Evolutionary conservation across 345 rosid species (phyloP), one percentile per base, ranked within the genome.

Genomic region (Xanthoceras sorbifolium): DNA sequence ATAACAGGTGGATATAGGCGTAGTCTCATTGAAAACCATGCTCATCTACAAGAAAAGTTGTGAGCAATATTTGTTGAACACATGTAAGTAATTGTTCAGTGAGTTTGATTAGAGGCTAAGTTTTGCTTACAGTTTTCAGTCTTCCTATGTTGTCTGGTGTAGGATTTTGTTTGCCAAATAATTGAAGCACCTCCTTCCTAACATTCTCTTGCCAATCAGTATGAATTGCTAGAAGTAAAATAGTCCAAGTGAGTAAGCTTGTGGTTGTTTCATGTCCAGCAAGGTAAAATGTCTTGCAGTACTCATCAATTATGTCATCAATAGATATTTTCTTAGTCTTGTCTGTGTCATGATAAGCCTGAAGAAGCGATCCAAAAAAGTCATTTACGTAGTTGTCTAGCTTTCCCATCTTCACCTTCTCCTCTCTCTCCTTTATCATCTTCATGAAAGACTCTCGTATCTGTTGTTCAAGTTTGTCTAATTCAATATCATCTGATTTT

Each of bases 141-240:
- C 78, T 87, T n/a, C 82, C 57, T 7, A 83, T 46, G 76, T 76
- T 72, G 26, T 80, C 61, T 10, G 70, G 42, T 23, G 36, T 34
- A 17, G 67, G 75, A 67, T 67, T 32, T 71, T 62, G 60, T 6
- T 74, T 54, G 60, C 84, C 86, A 44, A 82, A 86, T 3, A 69
- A 29, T 29, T 82, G 74, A 20, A 79, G 55, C 26, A 81, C 84
- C 67, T 87, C 88, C 34, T 61, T 79, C 75, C 88, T 84, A 22
- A 78, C 85, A 74, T 79, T 74, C 23, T 86, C 86, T 78, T 88
- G 91, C 86, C 87, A 86, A 17, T 88, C 86, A 10, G 68, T 42
- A 69, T 86, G 79, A n/a, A 81, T 11, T 38, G 87, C 78, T 8
- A 87, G 75, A 69, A 89, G 87, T 55, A 85, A 28, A 69, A 76